Evolutionary conservation across 208 protist species (phyloP).

Genomic region (Tetramitus jugosus): DNA sequence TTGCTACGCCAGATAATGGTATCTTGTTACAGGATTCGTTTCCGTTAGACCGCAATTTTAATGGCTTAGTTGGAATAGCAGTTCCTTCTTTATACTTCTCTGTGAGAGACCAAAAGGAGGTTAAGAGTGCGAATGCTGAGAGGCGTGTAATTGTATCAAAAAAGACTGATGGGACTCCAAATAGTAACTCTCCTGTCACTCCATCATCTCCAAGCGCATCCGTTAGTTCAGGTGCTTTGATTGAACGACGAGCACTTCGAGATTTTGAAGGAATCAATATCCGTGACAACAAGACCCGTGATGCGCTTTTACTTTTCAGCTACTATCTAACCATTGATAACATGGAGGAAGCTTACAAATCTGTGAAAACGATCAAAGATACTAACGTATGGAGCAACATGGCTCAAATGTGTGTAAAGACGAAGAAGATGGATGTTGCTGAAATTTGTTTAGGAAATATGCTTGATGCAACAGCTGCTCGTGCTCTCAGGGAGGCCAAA

Average conservation of each 20-base stretch:
- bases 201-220: background rate
- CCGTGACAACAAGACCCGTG: slow-evolving; percentile 51
- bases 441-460: slow-evolving; percentile 86
- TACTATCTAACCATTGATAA: slow-evolving; percentile 89
- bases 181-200: slow-evolving; percentile 35
- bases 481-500: slow-evolving; percentile 67
- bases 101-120: slow-evolving; percentile 60
- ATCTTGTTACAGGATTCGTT: slow-evolving; percentile 68
- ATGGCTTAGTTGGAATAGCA: slow-evolving; percentile 71
- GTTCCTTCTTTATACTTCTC: slow-evolving; percentile 77
- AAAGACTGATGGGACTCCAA: too few species aligned
- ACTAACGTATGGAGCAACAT: slow-evolving; percentile 81
- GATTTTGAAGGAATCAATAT: slow-evolving; percentile 81
- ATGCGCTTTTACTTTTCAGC: slow-evolving; percentile 88
- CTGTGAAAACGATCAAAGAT: slow-evolving; percentile 82
- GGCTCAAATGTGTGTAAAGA: slow-evolving; percentile 86
- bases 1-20: slow-evolving; percentile 66
- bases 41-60: slow-evolving; percentile 62
- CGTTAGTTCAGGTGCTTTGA: too few species aligned
- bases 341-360: slow-evolving; percentile 93
- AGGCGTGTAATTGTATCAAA: too few species aligned
- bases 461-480: slow-evolving; percentile 72
- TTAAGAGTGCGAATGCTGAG: too few species aligned
- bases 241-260: slow-evolving; percentile 42
- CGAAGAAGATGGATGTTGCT: slow-evolving; percentile 79